phyloP scores from a whole-genome alignment of 2,329 filamentous ascomycete genomes.

The Epicoccum nigrum region DNA sequence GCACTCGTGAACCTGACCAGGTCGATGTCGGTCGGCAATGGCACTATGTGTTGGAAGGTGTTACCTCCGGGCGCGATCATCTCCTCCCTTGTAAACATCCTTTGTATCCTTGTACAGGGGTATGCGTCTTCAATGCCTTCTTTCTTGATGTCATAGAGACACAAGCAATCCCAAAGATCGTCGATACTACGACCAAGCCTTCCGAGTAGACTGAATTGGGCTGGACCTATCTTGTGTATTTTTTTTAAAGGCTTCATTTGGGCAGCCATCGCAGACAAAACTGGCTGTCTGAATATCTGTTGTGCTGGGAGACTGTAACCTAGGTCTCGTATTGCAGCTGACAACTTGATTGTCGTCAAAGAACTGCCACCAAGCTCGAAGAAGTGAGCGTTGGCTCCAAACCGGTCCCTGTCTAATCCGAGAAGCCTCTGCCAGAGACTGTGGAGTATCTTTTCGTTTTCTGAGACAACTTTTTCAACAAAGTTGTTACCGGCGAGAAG shows the following conservation, averaged over 20 bases:
- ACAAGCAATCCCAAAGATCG: too few species aligned
- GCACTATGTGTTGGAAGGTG: conserved; percentile 2
- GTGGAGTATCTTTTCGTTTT: neutral
- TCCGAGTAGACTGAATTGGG: too few species aligned
- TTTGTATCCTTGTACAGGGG: conserved; percentile 3
- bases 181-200: too few species aligned
- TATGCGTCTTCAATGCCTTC: conserved; percentile 4
- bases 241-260: neutral
- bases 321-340: neutral
- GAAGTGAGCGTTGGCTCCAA: conserved; percentile 4
- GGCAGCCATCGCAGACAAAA: conserved; percentile 3
- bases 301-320: conserved; percentile 8
- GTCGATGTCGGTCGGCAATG: neutral
- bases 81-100: neutral
- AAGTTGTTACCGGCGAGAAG: too few species aligned
- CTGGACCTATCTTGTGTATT: neutral
- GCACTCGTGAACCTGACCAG: neutral
- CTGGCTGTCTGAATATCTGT: conserved; percentile 5
- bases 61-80: conserved; percentile 5
- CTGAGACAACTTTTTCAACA: neutral
- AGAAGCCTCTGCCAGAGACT: neutral
- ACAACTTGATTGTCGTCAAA: conserved; percentile 1
- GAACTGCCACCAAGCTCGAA: conserved; percentile 10
- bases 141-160: neutral
- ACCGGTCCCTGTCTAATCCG: neutral